Base-by-base conservation (phyloP, 2,329 filamentous ascomycete genomes). In the Nemania sp. region DNA sequence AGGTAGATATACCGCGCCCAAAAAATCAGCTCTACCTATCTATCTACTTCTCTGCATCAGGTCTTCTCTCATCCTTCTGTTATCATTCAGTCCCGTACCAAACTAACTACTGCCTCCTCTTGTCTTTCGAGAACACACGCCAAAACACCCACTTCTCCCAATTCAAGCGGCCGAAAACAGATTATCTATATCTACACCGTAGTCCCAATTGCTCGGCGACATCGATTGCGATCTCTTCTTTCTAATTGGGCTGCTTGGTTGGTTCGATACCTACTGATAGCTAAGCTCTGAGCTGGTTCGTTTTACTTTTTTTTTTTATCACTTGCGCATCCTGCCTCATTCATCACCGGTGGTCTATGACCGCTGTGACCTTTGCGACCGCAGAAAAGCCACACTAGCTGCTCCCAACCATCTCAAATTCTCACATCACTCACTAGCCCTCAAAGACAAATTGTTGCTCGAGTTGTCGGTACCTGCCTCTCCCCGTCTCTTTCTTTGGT, bases 181-280 rank as follows among this genome's bases (percentile, higher is more conserved):
- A 35, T 53, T 29, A 56, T 41, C n/a, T n/a, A n/a, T n/a, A n/a
- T n/a, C n/a, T n/a, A n/a, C n/a, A 65, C 47, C 13, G 55, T 53
- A 29, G 26, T 56, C 52, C 52, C 22, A 32, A 51, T 41, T 62
- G 51, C 38, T 55, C 24, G 35, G 59, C 49, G 11, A 62, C 32
- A 32, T 26, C 41, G 38, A 32, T 57, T 62, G 43, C 45, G 29
- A 29, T 56, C 57, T 41, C 22, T 29, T 56, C 41, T 61, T 52
- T 57, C 64, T 45, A 66, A 62, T 62, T 53, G 43, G 43, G 57
- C 24, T 52, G 43, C 51, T 15, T 61, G 52, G 52, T 24, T 65
- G 49, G 62, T 27, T 65, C 49, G 60, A 38, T 54, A 54, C 26
- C n/a, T n/a, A n/a, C n/a, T n/a, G n/a, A n/a, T n/a, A 52, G 45